phyloP scores from a whole-genome alignment of 228 moss, liverwort and hornwort species.

The Sphagnum magellanicum region DNA sequence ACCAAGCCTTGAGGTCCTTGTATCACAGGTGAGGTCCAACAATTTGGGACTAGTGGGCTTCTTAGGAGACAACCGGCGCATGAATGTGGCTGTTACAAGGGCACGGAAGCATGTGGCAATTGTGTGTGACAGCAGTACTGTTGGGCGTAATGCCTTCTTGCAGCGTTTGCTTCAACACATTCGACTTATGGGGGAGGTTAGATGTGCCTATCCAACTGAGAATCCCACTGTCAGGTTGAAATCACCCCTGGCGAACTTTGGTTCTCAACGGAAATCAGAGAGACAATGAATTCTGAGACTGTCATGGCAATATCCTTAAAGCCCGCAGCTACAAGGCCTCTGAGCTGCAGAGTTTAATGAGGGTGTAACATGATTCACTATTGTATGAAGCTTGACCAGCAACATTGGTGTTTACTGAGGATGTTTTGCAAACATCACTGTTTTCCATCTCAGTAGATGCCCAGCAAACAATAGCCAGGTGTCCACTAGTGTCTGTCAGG shows the following conservation, averaged over 20 bases:
- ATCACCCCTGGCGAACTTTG: conserved; percentile 3
- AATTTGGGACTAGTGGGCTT: conserved; percentile 87
- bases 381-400: no score
- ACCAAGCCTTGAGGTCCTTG: not conserved
- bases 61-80: conserved; percentile 81
- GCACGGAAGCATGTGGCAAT: conserved; percentile 85
- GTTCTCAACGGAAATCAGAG: conserved; percentile 1
- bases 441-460: no score
- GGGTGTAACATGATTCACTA: no score
- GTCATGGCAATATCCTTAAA: no score
- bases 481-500: no score
- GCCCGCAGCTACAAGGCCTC: no score
- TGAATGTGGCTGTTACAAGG: conserved; percentile 96
- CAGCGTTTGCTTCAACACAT: conserved; percentile 78
- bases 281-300: not conserved
- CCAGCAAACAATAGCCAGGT: no score
- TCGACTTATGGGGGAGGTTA: conserved; percentile 66
- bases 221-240: conserved; percentile 8
- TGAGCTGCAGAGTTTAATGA: no score
- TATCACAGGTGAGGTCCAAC: conserved; percentile 84
- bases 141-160: conserved; percentile 65
- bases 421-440: no score
- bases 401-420: no score
- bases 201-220: conserved; percentile 28
- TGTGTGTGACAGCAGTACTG: conserved; percentile 87